Evolutionary conservation across 2,329 filamentous ascomycete genomes (phyloP).

Genomic region (Cordyceps cicadae): DNA sequence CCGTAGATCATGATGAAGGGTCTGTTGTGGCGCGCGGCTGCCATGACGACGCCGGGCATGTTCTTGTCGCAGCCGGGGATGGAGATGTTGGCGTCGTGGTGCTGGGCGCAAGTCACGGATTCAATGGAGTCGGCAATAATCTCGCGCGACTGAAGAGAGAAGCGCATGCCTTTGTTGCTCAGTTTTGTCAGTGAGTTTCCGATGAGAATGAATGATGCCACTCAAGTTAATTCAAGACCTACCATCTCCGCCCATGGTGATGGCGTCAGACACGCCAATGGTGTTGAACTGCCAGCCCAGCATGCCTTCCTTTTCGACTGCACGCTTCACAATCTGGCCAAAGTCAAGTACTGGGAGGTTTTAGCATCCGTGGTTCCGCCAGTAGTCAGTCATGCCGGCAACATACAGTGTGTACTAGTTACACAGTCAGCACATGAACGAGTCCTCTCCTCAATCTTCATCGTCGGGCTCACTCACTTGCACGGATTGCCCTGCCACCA

Average conservation of each 20-base stretch:
- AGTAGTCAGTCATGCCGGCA: not conserved
- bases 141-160: constrained; percentile 81
- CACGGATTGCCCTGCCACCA: constrained; percentile 99
- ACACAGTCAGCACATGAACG: not conserved
- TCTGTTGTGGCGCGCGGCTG: constrained; percentile 81
- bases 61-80: constrained; percentile 97
- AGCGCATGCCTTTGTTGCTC: constrained; percentile 70
- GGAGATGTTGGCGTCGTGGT: constrained; percentile 86
- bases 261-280: constrained; percentile 79
- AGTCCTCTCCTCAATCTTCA: too few relatives aligned
- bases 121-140: constrained; percentile 93
- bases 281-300: constrained; percentile 93
- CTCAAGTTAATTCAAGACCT: constrained; percentile 15
- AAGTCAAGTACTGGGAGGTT: constrained; percentile 62
- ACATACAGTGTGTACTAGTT: constrained; percentile 34
- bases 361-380: not conserved
- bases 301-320: constrained; percentile 75
- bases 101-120: constrained; percentile 83
- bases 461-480: constrained; percentile 53
- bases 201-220: not conserved
- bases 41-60: constrained; percentile 91
- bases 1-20: constrained; percentile 95
- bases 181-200: not conserved
- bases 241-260: constrained; percentile 94
- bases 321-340: constrained; percentile 77